A percentile compares a stretch with the other conserved stretches of the same genome.
phyloP scores from a whole-genome alignment of 192 early-diverging fungal species.

The Backusella tuberculispora region DNA sequence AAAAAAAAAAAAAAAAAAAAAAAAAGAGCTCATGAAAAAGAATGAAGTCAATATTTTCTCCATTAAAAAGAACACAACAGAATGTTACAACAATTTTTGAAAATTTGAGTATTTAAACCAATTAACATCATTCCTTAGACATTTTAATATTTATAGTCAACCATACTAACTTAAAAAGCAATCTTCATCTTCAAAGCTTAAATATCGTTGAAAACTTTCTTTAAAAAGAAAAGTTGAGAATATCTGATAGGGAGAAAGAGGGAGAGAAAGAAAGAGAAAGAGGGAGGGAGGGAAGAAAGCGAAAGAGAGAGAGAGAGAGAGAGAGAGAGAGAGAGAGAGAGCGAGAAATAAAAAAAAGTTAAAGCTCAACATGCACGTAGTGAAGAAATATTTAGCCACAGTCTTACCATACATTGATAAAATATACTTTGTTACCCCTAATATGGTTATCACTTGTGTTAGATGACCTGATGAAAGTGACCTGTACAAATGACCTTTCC shows the following conservation, averaged over 20 bases:
- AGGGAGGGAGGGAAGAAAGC: neutral
- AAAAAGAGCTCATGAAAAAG: no score
- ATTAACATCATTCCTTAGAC: neutral
- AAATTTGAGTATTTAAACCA: neutral
- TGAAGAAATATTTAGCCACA: no score
- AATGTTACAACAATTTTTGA: neutral
- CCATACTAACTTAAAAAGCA: neutral
- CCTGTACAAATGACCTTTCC: no score
- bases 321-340: neutral
- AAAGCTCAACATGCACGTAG: no score
- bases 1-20: no score
- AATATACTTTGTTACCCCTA: no score
- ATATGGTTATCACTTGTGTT: no score
- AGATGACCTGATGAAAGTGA: no score
- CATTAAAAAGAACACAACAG: neutral
- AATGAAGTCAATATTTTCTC: no score
- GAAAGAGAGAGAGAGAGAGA: neutral
- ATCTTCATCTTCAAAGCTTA: neutral
- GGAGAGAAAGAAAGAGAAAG: neutral
- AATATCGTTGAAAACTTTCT: slow-evolving; percentile 72
- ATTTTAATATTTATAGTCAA: neutral
- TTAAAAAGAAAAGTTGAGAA: slow-evolving; percentile 94
- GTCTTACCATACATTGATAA: no score
- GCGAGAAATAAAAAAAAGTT: neutral
- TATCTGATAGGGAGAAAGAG: neutral